Percentiles rank a stretch among this genome's conserved stretches.
phyloP scores from a whole-genome alignment of 257 asterid genomes.

The Knoxia roxburghii region DNA sequence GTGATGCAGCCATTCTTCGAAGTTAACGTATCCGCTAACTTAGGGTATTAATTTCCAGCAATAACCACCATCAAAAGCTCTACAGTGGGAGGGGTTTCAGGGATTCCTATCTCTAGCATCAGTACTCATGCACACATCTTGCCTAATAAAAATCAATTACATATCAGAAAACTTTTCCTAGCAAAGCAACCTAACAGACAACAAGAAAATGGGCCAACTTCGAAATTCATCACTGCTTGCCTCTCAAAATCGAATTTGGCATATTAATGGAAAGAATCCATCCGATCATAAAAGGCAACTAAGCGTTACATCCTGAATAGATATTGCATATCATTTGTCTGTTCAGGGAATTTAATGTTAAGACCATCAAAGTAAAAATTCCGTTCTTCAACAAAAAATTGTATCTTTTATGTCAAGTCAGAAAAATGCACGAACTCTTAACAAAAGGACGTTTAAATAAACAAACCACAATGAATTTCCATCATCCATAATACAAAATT shows the following conservation, averaged over 20 bases:
- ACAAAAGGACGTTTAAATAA: background rate
- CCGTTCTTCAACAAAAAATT: background rate
- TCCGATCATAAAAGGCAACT: background rate
- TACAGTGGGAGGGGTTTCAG: background rate
- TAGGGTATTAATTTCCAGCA: background rate
- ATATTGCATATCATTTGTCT: background rate
- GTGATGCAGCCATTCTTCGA: background rate
- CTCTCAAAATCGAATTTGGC: background rate
- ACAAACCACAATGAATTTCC: background rate
- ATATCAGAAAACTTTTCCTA: background rate
- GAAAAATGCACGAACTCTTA: background rate
- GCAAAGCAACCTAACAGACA: background rate
- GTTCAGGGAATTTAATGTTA: background rate
- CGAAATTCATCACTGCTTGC: background rate
- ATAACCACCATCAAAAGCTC: background rate
- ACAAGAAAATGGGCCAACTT: background rate
- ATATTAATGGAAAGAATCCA: background rate
- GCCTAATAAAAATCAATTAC: background rate
- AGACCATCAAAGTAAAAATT: background rate
- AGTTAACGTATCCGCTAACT: background rate
- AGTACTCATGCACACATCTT: background rate
- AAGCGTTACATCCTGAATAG: background rate
- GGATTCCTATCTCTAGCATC: background rate
- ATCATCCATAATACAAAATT: background rate
- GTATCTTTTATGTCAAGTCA: background rate